These are phyloP conservation scores for Debaryomyces singareniensis DNA, from an alignment of 1,139 yeast genomes.

Conservation along the genomic window DNA sequence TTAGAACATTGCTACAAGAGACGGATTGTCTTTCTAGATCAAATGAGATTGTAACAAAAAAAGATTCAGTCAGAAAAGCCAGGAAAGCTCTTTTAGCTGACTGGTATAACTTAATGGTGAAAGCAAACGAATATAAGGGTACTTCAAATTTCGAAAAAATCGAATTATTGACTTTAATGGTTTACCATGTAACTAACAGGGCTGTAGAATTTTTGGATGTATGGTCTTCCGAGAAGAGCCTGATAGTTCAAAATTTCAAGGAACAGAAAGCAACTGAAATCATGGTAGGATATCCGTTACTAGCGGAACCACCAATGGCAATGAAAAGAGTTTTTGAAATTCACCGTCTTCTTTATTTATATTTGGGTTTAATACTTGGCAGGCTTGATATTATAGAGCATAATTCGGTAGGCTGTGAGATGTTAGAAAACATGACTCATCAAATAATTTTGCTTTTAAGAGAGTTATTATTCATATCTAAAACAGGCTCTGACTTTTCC, in stretches of 20 bases:
- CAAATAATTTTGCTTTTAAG: slow-evolving; percentile 59
- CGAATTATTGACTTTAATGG: slow-evolving; percentile 64
- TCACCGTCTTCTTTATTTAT: slow-evolving; percentile 60
- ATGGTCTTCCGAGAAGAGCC: slow-evolving; percentile 58
- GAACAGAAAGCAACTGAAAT: slow-evolving; percentile 32
- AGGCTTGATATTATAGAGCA: slow-evolving; percentile 70
- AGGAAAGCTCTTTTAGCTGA: slow-evolving; percentile 82
- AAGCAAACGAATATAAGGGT: slow-evolving; percentile 78
- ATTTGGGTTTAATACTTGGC: slow-evolving; percentile 67
- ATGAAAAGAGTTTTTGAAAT: slow-evolving; percentile 69
- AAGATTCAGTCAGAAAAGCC: slow-evolving; percentile 63
- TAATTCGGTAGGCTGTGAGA: slow-evolving; percentile 62
- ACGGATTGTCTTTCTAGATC: slow-evolving; percentile 85
- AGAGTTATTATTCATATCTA: slow-evolving; percentile 59
- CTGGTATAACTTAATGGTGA: slow-evolving; percentile 82
- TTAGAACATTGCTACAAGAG: slow-evolving; percentile 63
- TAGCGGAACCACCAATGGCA: slow-evolving; percentile 60
- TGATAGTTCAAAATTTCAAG: slow-evolving; percentile 30
- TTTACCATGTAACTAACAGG: slow-evolving; percentile 67
- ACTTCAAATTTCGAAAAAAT: slow-evolving; percentile 62
- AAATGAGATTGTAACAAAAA: slow-evolving; percentile 65
- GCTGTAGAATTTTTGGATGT: slow-evolving; percentile 68
- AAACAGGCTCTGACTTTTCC: slow-evolving; percentile 43
- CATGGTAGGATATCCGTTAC: slow-evolving; percentile 36
- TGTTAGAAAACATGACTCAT: slow-evolving; percentile 58